phyloP scores from a whole-genome alignment of 495 filamentous ascomycete species.

The Penicillium samsonianum region DNA sequence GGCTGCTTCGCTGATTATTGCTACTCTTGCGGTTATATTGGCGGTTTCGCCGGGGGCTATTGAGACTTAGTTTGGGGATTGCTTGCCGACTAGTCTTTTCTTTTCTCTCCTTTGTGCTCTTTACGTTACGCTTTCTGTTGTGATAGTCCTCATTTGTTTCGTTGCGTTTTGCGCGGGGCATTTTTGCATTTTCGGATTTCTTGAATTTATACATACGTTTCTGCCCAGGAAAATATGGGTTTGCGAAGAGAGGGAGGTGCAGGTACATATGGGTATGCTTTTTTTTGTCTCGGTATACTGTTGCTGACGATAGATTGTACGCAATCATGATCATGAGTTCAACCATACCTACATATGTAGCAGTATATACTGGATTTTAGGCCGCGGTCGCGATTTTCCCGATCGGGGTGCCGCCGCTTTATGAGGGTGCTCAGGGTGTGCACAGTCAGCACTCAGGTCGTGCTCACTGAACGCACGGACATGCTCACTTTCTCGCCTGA shows the following conservation, averaged over 20 bases:
- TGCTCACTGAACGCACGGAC: no score
- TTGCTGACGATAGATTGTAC: not conserved
- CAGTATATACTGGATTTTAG: no score
- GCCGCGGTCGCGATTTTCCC: no score
- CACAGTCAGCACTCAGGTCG: no score
- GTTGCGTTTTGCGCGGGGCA: not conserved
- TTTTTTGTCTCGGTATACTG: not conserved
- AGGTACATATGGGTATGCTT: not conserved
- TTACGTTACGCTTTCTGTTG: not conserved
- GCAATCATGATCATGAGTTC: not conserved
- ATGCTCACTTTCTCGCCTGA: no score
- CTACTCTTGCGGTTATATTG: constrained; percentile 69
- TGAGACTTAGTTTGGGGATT: constrained; percentile 34
- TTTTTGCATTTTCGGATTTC: constrained; percentile 1
- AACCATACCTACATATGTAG: not conserved
- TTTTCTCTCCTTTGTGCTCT: not conserved
- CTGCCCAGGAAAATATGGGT: not conserved
- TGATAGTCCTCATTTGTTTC: not conserved
- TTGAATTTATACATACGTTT: not conserved
- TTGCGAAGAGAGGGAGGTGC: not conserved
- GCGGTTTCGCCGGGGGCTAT: constrained; percentile 58
- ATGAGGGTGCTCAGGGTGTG: no score
- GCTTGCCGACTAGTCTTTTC: not conserved
- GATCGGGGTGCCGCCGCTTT: no score
- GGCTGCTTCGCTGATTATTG: constrained; percentile 68